These are phyloP conservation scores for Lathyrus tuberosus DNA, from an alignment of 306 rosid species.

Conservation along the genomic window DNA sequence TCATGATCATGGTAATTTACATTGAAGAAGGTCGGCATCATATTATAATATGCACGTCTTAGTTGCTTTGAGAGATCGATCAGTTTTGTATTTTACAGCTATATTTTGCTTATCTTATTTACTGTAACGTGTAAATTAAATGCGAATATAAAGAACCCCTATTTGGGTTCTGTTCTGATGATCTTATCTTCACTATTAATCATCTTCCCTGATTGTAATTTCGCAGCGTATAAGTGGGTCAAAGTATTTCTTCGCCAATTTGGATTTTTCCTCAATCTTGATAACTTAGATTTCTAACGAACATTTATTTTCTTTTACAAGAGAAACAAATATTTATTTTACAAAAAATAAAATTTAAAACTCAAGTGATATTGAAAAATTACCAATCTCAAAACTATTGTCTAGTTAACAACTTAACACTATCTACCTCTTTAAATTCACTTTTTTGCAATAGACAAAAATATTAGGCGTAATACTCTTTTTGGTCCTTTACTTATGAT, in stretches of 20 bases:
- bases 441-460: background rate
- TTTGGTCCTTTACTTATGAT: too few relatives aligned
- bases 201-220: background rate
- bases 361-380: background rate
- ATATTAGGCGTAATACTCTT: too few relatives aligned
- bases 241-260: too few relatives aligned
- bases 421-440: background rate
- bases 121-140: constrained; percentile 40
- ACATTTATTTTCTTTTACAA: too few relatives aligned
- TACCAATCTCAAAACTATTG: background rate
- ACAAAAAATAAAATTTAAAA: background rate
- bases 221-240: background rate
- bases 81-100: constrained; percentile 39
- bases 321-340: background rate
- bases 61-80: constrained; percentile 34
- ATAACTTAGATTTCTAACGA: too few relatives aligned
- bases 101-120: constrained; percentile 5
- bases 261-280: too few relatives aligned
- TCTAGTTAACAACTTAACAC: background rate
- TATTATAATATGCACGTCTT: constrained; percentile 25
- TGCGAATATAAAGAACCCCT: constrained; percentile 40
- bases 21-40: constrained; percentile 12
- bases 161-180: constrained; percentile 44
- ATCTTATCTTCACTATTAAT: background rate
- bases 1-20: constrained; percentile 37